Conservation (phyloP, 2,329 filamentous ascomycete genomes). For the Fusarium pseudonygamai region DNA sequence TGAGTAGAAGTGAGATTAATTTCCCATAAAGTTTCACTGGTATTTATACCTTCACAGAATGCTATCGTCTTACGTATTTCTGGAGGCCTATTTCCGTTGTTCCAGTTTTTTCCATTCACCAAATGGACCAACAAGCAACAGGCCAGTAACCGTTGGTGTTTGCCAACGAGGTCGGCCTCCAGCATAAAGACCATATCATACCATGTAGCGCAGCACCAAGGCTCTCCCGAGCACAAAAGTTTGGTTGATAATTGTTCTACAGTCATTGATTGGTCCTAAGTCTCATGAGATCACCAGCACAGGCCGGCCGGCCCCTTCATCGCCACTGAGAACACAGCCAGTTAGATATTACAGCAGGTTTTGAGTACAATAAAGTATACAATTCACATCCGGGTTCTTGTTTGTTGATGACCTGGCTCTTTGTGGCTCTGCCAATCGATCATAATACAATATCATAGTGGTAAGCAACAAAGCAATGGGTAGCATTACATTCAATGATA, state of each 20-base stretch:
- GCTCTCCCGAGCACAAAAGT: background rate
- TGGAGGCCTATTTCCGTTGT: background rate
- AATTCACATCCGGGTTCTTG: too few relatives aligned
- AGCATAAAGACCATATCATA: background rate
- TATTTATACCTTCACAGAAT: background rate
- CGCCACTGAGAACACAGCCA: background rate
- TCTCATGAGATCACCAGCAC: background rate
- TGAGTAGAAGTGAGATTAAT: background rate
- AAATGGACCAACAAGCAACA: background rate
- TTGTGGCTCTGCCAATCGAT: background rate
- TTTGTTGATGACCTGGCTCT: too few relatives aligned
- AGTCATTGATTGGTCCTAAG: background rate
- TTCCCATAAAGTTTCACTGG: fast-evolving
- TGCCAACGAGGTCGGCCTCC: background rate
- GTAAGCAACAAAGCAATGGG: background rate
- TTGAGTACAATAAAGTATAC: fast-evolving
- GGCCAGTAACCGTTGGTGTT: background rate
- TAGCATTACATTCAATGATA: background rate
- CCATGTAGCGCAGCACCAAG: background rate
- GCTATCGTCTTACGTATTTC: background rate
- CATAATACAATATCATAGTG: background rate
- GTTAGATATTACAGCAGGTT: background rate
- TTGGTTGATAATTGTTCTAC: too few relatives aligned
- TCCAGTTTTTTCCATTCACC: background rate
- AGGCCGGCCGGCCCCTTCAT: background rate